A percentile compares a stretch with the other conserved stretches of the same genome.
phyloP scores from a whole-genome alignment of 148 eudicot species.

The Cornus kousa region DNA sequence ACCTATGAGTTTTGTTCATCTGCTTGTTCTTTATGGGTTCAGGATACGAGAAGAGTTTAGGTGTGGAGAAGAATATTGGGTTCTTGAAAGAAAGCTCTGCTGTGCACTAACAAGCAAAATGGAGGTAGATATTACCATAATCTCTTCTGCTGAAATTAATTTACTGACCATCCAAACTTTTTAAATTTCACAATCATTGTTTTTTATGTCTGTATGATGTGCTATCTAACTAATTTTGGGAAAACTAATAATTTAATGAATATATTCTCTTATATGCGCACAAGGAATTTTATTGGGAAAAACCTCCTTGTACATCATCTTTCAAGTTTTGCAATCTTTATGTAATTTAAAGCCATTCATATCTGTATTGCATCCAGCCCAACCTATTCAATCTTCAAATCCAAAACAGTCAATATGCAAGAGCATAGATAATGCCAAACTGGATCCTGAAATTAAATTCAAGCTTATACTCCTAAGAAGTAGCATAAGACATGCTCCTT shows the following conservation, averaged over 20 bases:
- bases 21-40: constrained; percentile 18
- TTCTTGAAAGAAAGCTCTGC: constrained; percentile 88
- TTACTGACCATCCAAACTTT: not conserved
- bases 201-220: not conserved
- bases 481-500: not conserved
- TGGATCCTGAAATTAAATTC: not conserved
- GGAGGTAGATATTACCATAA: constrained; percentile 37
- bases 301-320: too few relatives aligned
- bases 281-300: too few relatives aligned
- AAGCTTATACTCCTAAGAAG: not conserved
- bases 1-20: not conserved
- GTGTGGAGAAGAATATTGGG: constrained; percentile 84
- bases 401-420: not conserved
- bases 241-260: too few relatives aligned
- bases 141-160: not conserved
- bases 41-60: constrained; percentile 78
- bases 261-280: too few relatives aligned
- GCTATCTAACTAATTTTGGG: not conserved
- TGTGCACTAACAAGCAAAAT: constrained; percentile 38
- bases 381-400: too few relatives aligned
- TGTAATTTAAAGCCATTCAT: too few relatives aligned
- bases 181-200: not conserved
- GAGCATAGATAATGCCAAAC: not conserved
- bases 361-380: too few relatives aligned
- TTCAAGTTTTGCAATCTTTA: too few relatives aligned